Base-by-base conservation (phyloP, 257 asterid genomes). In the Ehretia macrophylla region DNA sequence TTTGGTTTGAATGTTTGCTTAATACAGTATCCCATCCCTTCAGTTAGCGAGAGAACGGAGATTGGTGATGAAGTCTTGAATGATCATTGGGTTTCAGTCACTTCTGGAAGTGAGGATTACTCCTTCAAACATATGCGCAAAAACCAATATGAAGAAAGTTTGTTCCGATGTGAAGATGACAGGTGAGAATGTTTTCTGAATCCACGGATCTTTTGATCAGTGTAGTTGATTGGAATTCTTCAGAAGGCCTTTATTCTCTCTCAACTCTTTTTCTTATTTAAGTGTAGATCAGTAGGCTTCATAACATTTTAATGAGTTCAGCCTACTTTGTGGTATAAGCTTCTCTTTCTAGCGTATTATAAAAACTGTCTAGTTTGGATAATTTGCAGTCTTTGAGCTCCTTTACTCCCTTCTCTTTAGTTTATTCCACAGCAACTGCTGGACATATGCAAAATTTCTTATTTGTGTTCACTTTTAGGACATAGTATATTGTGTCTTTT, bases 31-130 rank as follows among this genome's bases (percentile, higher is more conserved):
- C 96, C 94, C 58, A 81, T 86, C 68, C 96, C 90, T 51, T 12
- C 70, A 55, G 89, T 90, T 67, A 93, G 99, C 69, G 72, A 75
- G 53, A 83, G 84, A 70, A 84, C 88, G 42, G 83, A 79, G 64
- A 74, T 85, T 72, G 96, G 94, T 45, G 65, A 62, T 60, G 57
- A 80, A 71, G 99, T 93, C 60, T 78, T 93, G 71, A 93, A 93
- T 73, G 97, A 89, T 77, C 82, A 63, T 21, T 93, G 97, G 97
- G 99, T 93, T 58, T 89, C 99, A 4, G 97, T 89, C 60, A 93
- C 99, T 62, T 93, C 96, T 56, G 99, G 99, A 64, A 93, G 97
- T 73, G 99, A 93, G 75, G 97, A 86, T 83, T 89, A 83, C 80
- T 86, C 99, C 32, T 89, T 89, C 81, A 93, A 93, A 75, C 97